These are phyloP conservation scores for Marasmius sp. DNA, from an alignment of 1,284 basidiomycete genomes.

Conservation along the genomic window DNA sequence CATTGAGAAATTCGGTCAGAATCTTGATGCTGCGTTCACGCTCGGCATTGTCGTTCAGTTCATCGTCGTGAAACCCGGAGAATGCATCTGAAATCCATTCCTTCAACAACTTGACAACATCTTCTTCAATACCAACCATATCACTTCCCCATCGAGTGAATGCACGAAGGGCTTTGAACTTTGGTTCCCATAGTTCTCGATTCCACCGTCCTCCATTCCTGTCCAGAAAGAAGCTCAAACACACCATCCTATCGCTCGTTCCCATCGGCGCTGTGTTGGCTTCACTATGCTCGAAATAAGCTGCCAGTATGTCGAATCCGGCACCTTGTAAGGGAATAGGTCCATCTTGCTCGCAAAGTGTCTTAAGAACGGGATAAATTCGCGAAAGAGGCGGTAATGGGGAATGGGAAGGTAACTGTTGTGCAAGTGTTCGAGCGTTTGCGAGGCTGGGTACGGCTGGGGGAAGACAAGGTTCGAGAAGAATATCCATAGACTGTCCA, in stretches of 20 bases:
- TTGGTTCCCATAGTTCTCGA: slow-evolving; percentile 65
- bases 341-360: slow-evolving; percentile 52
- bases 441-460: slow-evolving; percentile 57
- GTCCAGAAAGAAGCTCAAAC: slow-evolving; percentile 60
- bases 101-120: slow-evolving; percentile 53
- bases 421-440: slow-evolving; percentile 48
- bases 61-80: slow-evolving; percentile 45
- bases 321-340: slow-evolving; percentile 59
- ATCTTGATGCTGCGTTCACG: slow-evolving; percentile 61
- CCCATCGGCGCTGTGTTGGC: slow-evolving; percentile 19
- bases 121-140: slow-evolving; percentile 62
- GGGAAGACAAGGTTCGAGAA: slow-evolving; percentile 39
- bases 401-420: slow-evolving; percentile 42
- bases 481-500: slow-evolving; percentile 19
- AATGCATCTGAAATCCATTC: slow-evolving; percentile 67
- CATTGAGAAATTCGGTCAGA: slow-evolving; percentile 55
- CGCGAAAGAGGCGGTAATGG: slow-evolving; percentile 46
- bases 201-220: slow-evolving; percentile 44
- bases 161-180: slow-evolving; percentile 63
- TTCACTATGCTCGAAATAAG: slow-evolving; percentile 62
- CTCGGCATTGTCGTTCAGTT: slow-evolving; percentile 48
- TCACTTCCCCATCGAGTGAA: slow-evolving; percentile 59
- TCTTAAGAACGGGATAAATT: slow-evolving; percentile 57
- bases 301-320: slow-evolving; percentile 68
- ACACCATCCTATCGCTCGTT: slow-evolving; percentile 58